Base-by-base conservation (phyloP, 2,329 filamentous ascomycete species). In the Whalleya microplaca region DNA sequence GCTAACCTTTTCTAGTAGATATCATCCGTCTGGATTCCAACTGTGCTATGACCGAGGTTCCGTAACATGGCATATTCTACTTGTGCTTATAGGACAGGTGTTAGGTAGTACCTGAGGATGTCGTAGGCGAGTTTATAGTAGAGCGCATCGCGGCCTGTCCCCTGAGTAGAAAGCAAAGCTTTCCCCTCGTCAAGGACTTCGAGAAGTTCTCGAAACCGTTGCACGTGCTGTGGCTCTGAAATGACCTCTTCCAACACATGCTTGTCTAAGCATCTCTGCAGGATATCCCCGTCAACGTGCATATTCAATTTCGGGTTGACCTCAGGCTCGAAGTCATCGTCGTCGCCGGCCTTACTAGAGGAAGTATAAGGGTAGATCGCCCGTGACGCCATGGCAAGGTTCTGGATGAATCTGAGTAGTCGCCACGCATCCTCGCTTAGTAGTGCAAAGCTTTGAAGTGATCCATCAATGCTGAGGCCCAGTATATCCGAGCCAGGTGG, bases 321-420 rank as follows among this genome's bases (percentile, higher is more conserved):
- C 21, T 71, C 69, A 7, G 80, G 77, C 56, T 83, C 78, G 1
- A 66, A 67, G 14, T 71, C 64, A 8, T 61, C 51, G 9, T 59
- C 62, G 9, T 58, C 54, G 9, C 68, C 56, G 51, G 58, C 63
- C 59, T 55, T 49, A 37, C 52, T 20, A 46, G 42, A 44, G 58
- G 67, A 51, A 70, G 71, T 71, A 58, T 83, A 84, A 2, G 83
- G 80, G 55, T 79, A 85, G 12, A 86, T 71, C 2, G 68, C 62
- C 6, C 71, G 66, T 21, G 79, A 81, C 21, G 73, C 71, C 45
- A 80, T 71, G 23, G 84, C 85, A 46, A 96, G 70, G 56, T 89
- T 88, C 67, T 96, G 88, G 1, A 97, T 69, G 60, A 94, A 85
- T 55, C 82, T 81, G 4, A 98, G 78, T 3, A 96, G 77, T 6